Evolutionary conservation across 805 yeast genomes (phyloP).

Genomic region (Candida ovalis): DNA sequence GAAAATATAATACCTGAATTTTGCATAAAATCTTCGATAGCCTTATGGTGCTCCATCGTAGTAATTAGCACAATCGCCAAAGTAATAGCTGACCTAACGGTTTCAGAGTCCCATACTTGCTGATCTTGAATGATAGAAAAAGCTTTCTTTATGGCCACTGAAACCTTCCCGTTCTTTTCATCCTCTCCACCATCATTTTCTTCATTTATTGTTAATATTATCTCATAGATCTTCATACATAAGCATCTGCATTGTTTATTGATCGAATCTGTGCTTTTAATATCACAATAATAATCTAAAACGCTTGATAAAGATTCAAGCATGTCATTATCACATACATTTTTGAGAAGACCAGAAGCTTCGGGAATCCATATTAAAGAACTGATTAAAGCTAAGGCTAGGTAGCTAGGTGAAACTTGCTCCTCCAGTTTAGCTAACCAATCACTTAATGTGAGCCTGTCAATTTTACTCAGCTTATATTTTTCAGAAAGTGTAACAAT

Average conservation of each 20-base stretch:
- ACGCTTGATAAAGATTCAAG: constrained; percentile 1
- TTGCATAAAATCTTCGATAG: not conserved
- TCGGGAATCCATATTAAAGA: not conserved
- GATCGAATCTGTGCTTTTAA: not conserved
- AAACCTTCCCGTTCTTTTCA: not conserved
- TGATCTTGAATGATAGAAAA: not conserved
- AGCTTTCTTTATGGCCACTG: not conserved
- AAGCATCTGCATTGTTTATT: not conserved
- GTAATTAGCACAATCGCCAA: constrained; percentile 15
- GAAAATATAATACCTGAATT: constrained; percentile 8
- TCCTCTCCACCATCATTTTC: not conserved
- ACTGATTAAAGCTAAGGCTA: constrained; percentile 6
- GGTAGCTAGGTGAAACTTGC: constrained; percentile 3
- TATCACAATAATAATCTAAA: not conserved
- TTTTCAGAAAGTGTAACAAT: not conserved
- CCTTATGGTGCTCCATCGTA: not conserved
- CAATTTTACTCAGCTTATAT: constrained; percentile 8
- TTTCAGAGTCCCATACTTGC: not conserved
- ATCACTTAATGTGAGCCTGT: constrained; percentile 13
- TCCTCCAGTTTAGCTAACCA: constrained; percentile 10
- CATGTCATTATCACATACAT: constrained; percentile 1
- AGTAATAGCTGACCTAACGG: constrained; percentile 6
- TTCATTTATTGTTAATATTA: not conserved
- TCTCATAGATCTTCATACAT: constrained; percentile 1
- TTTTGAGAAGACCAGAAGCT: not conserved